phyloP scores from a whole-genome alignment of 495 filamentous ascomycete genomes.

The Echria macrotheca region DNA sequence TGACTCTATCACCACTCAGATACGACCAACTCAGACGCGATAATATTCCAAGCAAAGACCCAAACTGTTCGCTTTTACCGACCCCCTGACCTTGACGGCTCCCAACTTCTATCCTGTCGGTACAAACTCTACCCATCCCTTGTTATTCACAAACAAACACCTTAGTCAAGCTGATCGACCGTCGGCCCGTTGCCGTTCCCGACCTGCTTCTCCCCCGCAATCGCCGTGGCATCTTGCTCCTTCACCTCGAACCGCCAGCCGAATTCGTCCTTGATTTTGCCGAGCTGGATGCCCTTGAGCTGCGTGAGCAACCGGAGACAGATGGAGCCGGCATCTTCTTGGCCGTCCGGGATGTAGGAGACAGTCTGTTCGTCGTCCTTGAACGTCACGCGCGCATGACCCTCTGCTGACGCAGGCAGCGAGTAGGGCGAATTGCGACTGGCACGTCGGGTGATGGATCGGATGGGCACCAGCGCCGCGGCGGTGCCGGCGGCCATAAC shows the following conservation, averaged over 20 bases:
- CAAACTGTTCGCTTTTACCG: background rate
- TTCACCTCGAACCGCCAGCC: conserved; percentile 63
- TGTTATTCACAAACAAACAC: background rate
- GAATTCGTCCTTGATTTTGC: conserved; percentile 67
- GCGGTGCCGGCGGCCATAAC: conserved; percentile 91
- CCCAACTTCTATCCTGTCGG: background rate
- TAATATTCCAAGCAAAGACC: no score
- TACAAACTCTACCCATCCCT: background rate
- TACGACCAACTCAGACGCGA: no score
- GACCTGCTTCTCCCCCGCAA: conserved; percentile 17
- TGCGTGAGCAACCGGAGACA: conserved; percentile 64
- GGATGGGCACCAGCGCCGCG: conserved; percentile 84
- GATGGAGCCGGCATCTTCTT: conserved; percentile 65
- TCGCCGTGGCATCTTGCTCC: conserved; percentile 41
- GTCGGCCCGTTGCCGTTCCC: conserved; percentile 21
- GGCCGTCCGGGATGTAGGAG: conserved; percentile 52
- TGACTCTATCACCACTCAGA: no score
- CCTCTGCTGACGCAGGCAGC: conserved; percentile 24
- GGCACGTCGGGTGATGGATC: conserved; percentile 67
- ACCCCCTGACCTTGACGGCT: background rate
- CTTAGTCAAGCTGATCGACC: conserved; percentile 38
- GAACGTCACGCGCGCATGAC: conserved; percentile 29
- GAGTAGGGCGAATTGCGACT: conserved; percentile 35
- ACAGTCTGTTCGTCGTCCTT: conserved; percentile 54
- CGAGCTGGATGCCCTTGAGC: conserved; percentile 79